phyloP scores from a whole-genome alignment of 1,139 yeast genomes.

The Candida sp. region DNA sequence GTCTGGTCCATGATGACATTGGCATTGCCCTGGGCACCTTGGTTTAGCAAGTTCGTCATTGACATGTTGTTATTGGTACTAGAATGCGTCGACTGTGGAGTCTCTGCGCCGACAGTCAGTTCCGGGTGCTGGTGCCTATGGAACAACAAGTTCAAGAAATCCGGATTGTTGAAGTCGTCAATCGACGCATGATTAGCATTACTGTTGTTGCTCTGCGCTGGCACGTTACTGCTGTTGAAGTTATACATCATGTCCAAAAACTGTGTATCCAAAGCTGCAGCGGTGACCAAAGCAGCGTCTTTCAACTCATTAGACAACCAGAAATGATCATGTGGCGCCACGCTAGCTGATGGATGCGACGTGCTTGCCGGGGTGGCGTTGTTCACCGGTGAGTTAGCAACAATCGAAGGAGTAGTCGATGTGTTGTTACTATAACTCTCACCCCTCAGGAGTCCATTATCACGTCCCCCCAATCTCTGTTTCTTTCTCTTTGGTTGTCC shows the following conservation, averaged over 20 bases:
- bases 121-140: conserved; percentile 38
- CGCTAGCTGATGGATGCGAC: conserved; percentile 7
- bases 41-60: conserved; percentile 25
- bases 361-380: not conserved
- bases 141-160: conserved; percentile 53
- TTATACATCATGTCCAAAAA: conserved; percentile 55
- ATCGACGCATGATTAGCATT: conserved; percentile 4
- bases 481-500: not conserved
- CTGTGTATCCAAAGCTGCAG: conserved; percentile 69
- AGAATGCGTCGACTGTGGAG: conserved; percentile 7
- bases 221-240: conserved; percentile 9
- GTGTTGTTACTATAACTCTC: not conserved
- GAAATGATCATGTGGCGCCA: conserved; percentile 38
- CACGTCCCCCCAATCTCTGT: not conserved
- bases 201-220: conserved; percentile 9
- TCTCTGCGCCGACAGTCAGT: conserved; percentile 9
- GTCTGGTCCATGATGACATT: conserved; percentile 33
- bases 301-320: conserved; percentile 75
- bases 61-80: conserved; percentile 20
- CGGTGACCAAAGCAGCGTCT: conserved; percentile 74
- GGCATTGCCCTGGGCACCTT: conserved; percentile 16
- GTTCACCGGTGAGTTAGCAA: not conserved
- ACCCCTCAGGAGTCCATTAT: not conserved
- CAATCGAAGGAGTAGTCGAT: not conserved
- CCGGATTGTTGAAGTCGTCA: conserved; percentile 20